These are phyloP conservation scores for Gossypium schwendimanii DNA, from an alignment of 441 rosid species.

Conservation along the genomic window DNA sequence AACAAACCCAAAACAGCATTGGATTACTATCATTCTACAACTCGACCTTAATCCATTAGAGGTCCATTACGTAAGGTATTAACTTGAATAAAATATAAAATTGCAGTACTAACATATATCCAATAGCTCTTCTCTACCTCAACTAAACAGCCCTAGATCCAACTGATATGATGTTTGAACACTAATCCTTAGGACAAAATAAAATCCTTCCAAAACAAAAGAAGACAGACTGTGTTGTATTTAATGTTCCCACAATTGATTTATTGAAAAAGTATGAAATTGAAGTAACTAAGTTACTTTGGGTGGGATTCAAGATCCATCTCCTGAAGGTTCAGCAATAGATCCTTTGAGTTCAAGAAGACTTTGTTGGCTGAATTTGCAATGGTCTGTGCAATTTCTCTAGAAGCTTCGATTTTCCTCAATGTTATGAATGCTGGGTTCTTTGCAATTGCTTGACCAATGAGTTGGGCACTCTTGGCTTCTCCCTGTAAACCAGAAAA, in stretches of 20 bases:
- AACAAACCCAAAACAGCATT: no score
- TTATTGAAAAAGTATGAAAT: not conserved
- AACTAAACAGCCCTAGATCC: not conserved
- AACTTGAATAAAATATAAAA: no score
- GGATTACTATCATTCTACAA: no score
- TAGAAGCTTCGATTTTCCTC: constrained; percentile 83
- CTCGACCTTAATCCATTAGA: no score
- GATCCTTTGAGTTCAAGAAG: constrained; percentile 60
- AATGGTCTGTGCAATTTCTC: constrained; percentile 86
- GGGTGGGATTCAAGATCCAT: constrained; percentile 39
- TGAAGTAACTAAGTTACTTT: constrained; percentile 25
- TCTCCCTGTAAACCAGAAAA: constrained; percentile 51
- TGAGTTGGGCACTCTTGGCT: constrained; percentile 88
- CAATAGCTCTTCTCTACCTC: not conserved
- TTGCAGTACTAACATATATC: no score
- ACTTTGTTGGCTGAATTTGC: constrained; percentile 68
- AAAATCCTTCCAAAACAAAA: not conserved
- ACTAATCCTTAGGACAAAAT: not conserved
- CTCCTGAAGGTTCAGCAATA: constrained; percentile 70
- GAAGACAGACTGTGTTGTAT: not conserved
- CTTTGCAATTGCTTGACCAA: constrained; percentile 86
- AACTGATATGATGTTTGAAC: not conserved
- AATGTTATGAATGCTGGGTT: constrained; percentile 84
- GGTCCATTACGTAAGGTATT: no score
- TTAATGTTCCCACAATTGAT: constrained; percentile 1